These are phyloP conservation scores for Lepidium africanum DNA, from an alignment of 345 rosid species.

Conservation along the genomic window DNA sequence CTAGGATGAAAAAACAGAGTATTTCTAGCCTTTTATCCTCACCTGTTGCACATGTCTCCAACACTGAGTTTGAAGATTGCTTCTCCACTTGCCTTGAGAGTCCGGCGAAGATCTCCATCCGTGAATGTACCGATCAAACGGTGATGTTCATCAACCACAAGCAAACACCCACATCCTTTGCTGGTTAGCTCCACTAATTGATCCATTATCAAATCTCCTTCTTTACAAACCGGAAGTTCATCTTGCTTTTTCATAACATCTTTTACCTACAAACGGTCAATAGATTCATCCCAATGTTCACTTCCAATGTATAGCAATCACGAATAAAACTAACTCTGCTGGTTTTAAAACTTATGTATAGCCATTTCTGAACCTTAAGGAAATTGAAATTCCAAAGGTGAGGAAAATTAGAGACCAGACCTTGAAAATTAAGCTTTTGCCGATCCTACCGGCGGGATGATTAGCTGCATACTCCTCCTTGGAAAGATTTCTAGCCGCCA, in stretches of 20 bases:
- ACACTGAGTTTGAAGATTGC: conserved; percentile 88
- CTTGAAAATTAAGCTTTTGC: conserved; percentile 90
- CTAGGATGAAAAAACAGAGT: not conserved
- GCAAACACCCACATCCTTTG: conserved; percentile 95
- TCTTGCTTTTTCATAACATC: conserved; percentile 92
- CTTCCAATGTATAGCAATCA: not conserved
- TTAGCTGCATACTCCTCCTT: conserved; percentile 85
- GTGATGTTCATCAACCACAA: conserved; percentile 54
- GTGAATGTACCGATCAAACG: conserved; percentile 88
- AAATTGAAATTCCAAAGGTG: not conserved
- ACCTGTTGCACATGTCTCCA: conserved; percentile 97
- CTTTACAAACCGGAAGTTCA: conserved; percentile 84
- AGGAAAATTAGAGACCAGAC: conserved; percentile 26
- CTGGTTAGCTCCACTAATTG: conserved; percentile 89
- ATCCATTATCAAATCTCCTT: conserved; percentile 88
- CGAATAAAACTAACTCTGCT: conserved; percentile 39
- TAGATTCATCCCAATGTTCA: not conserved
- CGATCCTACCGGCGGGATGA: conserved; percentile 96
- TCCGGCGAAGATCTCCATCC: conserved; percentile 89
- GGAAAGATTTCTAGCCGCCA: conserved; percentile 77
- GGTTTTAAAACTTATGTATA: not conserved
- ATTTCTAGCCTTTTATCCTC: not conserved
- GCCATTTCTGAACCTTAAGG: not conserved
- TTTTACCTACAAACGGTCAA: conserved; percentile 43
- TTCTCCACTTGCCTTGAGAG: conserved; percentile 82